phyloP scores from a whole-genome alignment of 805 yeast genomes.

The Brettanomyces custersianus region DNA sequence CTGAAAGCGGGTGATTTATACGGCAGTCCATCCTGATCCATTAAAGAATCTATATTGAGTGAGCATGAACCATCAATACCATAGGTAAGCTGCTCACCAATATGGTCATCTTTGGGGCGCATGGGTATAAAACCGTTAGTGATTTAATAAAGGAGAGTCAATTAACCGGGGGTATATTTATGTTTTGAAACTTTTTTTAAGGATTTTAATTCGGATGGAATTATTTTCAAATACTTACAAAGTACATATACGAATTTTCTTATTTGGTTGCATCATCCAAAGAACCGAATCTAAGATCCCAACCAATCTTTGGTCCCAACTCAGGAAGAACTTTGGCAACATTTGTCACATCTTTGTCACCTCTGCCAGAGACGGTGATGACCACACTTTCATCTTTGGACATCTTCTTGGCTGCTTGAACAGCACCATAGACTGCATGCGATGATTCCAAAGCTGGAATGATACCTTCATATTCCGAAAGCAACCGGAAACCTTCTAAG shows the following conservation, averaged over 20 bases:
- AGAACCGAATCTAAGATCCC: conserved; percentile 87
- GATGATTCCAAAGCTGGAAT: conserved; percentile 98
- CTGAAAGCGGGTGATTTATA: background rate
- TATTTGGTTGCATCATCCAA: conserved; percentile 24
- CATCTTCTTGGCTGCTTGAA: conserved; percentile 80
- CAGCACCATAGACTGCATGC: conserved; percentile 91
- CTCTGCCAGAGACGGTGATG: conserved; percentile 94
- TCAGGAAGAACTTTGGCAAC: conserved; percentile 91
- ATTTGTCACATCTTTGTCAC: conserved; percentile 97
- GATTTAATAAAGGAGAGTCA: too few species aligned
- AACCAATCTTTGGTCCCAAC: conserved; percentile 83
- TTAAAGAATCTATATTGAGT: background rate
- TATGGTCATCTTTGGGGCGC: conserved; percentile 1
- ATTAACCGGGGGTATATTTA: too few species aligned
- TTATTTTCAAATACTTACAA: too few species aligned
- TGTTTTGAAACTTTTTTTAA: too few species aligned
- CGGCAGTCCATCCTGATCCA: background rate
- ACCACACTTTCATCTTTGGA: conserved; percentile 70
- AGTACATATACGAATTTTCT: too few species aligned
- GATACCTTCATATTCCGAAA: conserved; percentile 93
- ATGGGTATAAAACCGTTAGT: too few species aligned
- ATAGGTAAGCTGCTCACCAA: conserved; percentile 1
- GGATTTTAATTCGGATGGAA: too few species aligned
- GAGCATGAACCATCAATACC: background rate
- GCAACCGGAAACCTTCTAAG: conserved; percentile 74